Evolutionary conservation across 306 rosid species (phyloP).

Genomic region (peach (Prunus persica)): DNA sequence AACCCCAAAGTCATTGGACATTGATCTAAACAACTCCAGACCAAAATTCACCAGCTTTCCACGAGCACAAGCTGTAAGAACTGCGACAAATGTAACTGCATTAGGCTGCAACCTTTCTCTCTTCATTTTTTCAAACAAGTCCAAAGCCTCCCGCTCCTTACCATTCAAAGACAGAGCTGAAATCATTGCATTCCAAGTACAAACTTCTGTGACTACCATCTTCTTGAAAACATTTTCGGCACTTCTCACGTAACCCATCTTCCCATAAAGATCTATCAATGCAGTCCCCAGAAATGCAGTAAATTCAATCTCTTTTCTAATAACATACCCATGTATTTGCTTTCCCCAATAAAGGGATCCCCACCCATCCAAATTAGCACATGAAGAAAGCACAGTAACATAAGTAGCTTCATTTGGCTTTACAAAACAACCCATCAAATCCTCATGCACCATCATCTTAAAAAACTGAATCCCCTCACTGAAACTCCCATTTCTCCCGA

Average conservation of each 20-base stretch:
- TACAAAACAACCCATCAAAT: slow-evolving; percentile 38
- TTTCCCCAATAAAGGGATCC: slow-evolving; percentile 55
- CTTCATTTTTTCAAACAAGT: slow-evolving; percentile 57
- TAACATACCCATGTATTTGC: slow-evolving; percentile 53
- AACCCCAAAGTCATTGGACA: slow-evolving; percentile 41
- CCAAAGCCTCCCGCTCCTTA: slow-evolving; percentile 56
- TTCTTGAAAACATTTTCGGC: slow-evolving; percentile 40
- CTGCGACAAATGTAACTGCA: slow-evolving; percentile 56
- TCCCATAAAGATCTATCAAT: slow-evolving; percentile 66
- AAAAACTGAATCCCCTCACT: slow-evolving; percentile 49
- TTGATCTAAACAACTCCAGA: slow-evolving; percentile 49
- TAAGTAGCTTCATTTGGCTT: slow-evolving; percentile 80
- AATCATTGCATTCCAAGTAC: slow-evolving; percentile 87
- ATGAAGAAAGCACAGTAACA: slow-evolving; percentile 58
- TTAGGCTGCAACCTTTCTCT: slow-evolving; percentile 44
- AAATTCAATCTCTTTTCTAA: slow-evolving; percentile 34
- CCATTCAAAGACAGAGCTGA: slow-evolving; percentile 66
- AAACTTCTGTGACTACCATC: slow-evolving; percentile 45
- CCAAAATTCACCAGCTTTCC: slow-evolving; percentile 51
- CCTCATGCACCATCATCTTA: slow-evolving; percentile 46
- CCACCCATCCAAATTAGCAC: slow-evolving; percentile 49
- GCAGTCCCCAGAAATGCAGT: slow-evolving; percentile 61
- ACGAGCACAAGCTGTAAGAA: slow-evolving; percentile 77
- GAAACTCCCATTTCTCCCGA: slow-evolving; percentile 40
- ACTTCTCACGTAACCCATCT: slow-evolving; percentile 51